Percentiles rank a stretch among this genome's conserved stretches.
These are phyloP conservation scores for Ceratocystis variospora DNA, from an alignment of 2,329 filamentous ascomycete genomes.

Conservation along the genomic window DNA sequence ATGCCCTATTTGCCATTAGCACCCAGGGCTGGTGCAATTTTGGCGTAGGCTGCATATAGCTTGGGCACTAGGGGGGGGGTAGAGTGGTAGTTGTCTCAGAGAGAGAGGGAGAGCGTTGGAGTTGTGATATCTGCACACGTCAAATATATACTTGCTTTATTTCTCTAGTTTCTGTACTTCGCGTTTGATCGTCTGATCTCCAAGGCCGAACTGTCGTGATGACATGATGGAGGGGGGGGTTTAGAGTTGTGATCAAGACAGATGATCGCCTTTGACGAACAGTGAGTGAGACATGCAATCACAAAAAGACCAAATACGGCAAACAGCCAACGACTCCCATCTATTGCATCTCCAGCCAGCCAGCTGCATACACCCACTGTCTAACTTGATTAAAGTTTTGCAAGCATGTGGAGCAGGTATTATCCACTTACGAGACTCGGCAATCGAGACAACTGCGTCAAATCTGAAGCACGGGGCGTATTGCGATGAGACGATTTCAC, in stretches of 20 bases:
- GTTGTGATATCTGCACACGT: no score
- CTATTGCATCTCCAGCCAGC: not conserved
- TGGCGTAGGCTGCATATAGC: not conserved
- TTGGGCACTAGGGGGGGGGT: not conserved
- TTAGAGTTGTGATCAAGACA: no score
- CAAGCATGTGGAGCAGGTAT: not conserved
- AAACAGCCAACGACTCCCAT: not conserved
- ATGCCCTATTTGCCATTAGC: constrained; percentile 43
- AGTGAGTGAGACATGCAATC: no score
- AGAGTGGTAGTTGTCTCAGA: no score
- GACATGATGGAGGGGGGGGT: no score
- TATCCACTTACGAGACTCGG: not conserved
- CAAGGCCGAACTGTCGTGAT: no score
- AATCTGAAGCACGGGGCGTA: not conserved
- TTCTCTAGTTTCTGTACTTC: no score
- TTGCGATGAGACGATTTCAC: not conserved
- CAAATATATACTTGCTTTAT: no score
- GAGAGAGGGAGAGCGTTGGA: no score
- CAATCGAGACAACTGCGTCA: not conserved
- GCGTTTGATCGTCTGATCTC: no score
- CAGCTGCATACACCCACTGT: not conserved
- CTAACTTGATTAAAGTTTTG: not conserved
- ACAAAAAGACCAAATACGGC: no score
- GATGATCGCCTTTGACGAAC: no score
- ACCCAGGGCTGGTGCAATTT: not conserved